phyloP scores from a whole-genome alignment of 805 yeast species.

The Candida michaelii region DNA sequence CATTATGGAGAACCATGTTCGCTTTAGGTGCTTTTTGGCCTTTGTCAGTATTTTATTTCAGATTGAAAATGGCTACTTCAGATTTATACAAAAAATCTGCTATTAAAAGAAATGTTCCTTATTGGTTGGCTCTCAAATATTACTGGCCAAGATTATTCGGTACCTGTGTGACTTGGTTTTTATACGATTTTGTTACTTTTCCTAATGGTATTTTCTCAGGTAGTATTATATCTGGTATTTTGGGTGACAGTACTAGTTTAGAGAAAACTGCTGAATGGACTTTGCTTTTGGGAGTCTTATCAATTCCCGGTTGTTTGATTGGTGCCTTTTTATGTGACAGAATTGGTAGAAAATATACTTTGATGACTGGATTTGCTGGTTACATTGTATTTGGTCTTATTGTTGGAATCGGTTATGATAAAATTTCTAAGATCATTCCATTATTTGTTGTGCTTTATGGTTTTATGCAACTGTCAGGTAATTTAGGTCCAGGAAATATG shows the following conservation, averaged over 20 bases:
- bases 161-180: slow-evolving; percentile 74
- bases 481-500: slow-evolving; percentile 78
- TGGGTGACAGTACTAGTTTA: slow-evolving; percentile 39
- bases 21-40: slow-evolving; percentile 72
- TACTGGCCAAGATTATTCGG: slow-evolving; percentile 72
- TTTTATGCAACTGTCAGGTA: slow-evolving; percentile 66
- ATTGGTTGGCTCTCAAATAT: slow-evolving; percentile 57
- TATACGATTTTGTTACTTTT: slow-evolving; percentile 78
- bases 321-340: slow-evolving; percentile 67
- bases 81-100: slow-evolving; percentile 63
- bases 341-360: slow-evolving; percentile 70
- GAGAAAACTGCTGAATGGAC: slow-evolving; percentile 72
- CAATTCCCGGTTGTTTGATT: slow-evolving; percentile 70
- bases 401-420: slow-evolving; percentile 62
- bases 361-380: slow-evolving; percentile 70
- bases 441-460: slow-evolving; percentile 74
- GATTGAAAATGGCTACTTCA: slow-evolving; percentile 68
- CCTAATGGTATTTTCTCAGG: slow-evolving; percentile 74
- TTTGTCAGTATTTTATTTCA: slow-evolving; percentile 65
- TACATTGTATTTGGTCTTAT: slow-evolving; percentile 71
- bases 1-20: slow-evolving; percentile 70
- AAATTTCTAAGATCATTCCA: slow-evolving; percentile 56
- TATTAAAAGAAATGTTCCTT: slow-evolving; percentile 53
- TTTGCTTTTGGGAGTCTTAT: slow-evolving; percentile 59
- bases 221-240: slow-evolving; percentile 53